Evolutionary conservation across 352 stramenopile genomes (phyloP), one percentile per base, ranked within the genome.

Genomic region (Discostella stelligera): DNA sequence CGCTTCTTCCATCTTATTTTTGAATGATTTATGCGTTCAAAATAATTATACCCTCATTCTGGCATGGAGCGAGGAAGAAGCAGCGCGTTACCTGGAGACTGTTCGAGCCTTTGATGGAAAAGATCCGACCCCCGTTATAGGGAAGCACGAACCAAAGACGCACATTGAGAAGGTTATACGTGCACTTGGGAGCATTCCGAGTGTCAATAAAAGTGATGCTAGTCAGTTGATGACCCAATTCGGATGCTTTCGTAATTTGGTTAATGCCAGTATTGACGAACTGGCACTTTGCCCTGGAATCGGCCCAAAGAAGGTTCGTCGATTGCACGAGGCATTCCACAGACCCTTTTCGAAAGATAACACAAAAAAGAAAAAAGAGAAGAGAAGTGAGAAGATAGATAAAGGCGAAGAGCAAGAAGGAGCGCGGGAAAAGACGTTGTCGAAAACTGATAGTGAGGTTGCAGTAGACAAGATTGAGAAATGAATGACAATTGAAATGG

Each of bases 161-260:
- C 97, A 97, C 69, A 80, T 98, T 16, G 95, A 97, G 77, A 92
- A 85, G 70, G 78, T 96, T 6, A 93, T 95, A 66, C 93, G 98
- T 76, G 94, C 96, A 53, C 88, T 99, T 54, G 95, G 89, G 44
- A 92, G 86, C 44, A 88, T 98, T 10, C 89, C 92, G 16, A 96
- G 93, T 23, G 89, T 98, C 13, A 98, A 99, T 88, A 98, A 98
- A 79, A 98, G 96, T 37, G 96, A 99, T 87, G 91, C 97, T 6
- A 78, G 94, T 5, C 97, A 95, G 37, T 79, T 99, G 44, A 79
- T 97, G 25, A 93, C 89, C 37, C 96, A 96, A 32, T 99, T 99
- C 82, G 90, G 92, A 23, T 94, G 89, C 0, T 84, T 98, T 3
- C 82, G 89, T 21, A 90, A 92, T 14, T 80, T 98, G 11, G 95